These are phyloP conservation scores for Cladosporium sp. DNA, from an alignment of 2,329 filamentous ascomycete genomes.

Conservation along the genomic window DNA sequence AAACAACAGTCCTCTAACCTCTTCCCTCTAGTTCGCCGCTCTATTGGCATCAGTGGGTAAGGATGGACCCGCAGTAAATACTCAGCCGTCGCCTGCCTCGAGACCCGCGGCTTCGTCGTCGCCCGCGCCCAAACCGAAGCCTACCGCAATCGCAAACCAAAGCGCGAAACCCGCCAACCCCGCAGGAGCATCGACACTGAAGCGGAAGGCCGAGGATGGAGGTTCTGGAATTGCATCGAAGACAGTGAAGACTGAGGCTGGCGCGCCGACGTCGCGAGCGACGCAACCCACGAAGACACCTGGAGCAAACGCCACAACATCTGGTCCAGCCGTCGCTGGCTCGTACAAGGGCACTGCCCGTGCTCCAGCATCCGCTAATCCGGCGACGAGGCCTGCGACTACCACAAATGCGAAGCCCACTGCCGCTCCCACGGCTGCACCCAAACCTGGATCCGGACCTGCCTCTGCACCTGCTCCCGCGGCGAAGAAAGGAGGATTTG, in stretches of 20 bases:
- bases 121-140: constrained; percentile 14
- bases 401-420: constrained; percentile 13
- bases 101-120: constrained; percentile 5
- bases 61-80: constrained; percentile 17
- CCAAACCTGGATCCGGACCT: constrained; percentile 7
- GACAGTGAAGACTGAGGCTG: constrained; percentile 24
- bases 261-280: constrained; percentile 17
- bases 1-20: too few species aligned
- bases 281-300: constrained; percentile 22
- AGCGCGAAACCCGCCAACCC: constrained; percentile 15
- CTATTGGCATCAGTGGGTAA: constrained; percentile 26
- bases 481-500: constrained; percentile 64
- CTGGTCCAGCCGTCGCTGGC: constrained; percentile 12
- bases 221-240: constrained; percentile 31
- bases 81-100: constrained; percentile 7
- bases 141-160: constrained; percentile 12
- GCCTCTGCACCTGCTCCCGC: constrained; percentile 24
- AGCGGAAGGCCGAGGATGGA: constrained; percentile 32
- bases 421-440: constrained; percentile 16
- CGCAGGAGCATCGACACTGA: constrained; percentile 25
- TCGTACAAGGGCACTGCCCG: constrained; percentile 9
- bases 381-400: constrained; percentile 11
- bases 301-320: constrained; percentile 13
- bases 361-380: constrained; percentile 8
- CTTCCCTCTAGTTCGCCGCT: constrained; percentile 19